Conservation (phyloP, 306 rosid species). For the Castanea crenata region DNA sequence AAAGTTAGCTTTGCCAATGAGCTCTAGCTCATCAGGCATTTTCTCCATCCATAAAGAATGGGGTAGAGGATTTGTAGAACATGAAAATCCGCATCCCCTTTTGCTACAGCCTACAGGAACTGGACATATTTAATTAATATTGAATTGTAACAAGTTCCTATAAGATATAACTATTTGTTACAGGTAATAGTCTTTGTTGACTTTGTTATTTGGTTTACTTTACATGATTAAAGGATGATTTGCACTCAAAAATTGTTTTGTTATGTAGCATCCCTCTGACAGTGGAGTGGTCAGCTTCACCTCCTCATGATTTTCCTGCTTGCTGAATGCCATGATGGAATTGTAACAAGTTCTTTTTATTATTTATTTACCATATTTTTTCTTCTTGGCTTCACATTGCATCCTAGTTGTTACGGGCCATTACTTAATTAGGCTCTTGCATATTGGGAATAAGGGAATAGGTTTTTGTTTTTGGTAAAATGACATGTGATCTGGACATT, state of each 20-base stretch:
- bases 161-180: neutral
- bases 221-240: slow-evolving; percentile 9
- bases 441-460: neutral
- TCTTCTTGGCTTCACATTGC: neutral
- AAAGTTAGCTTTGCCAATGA: neutral
- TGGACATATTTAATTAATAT: neutral
- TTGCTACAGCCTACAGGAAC: neutral
- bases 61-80: neutral
- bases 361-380: slow-evolving; percentile 11
- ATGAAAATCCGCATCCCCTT: neutral
- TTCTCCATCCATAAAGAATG: too few species aligned
- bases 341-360: slow-evolving; percentile 43
- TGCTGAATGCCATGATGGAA: slow-evolving; percentile 97
- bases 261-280: slow-evolving; percentile 78
- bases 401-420: neutral
- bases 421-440: neutral
- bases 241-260: slow-evolving; percentile 19
- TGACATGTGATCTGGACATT: neutral
- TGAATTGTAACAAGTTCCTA: slow-evolving; percentile 17
- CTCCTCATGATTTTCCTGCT: slow-evolving; percentile 70
- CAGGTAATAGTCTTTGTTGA: neutral
- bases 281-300: slow-evolving; percentile 79
- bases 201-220: slow-evolving; percentile 15
- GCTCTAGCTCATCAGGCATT: too few species aligned
- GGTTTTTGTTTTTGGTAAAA: neutral